These are phyloP conservation scores for Lactarius hatsudake DNA, from an alignment of 768 basidiomycete genomes.

Conservation along the genomic window DNA sequence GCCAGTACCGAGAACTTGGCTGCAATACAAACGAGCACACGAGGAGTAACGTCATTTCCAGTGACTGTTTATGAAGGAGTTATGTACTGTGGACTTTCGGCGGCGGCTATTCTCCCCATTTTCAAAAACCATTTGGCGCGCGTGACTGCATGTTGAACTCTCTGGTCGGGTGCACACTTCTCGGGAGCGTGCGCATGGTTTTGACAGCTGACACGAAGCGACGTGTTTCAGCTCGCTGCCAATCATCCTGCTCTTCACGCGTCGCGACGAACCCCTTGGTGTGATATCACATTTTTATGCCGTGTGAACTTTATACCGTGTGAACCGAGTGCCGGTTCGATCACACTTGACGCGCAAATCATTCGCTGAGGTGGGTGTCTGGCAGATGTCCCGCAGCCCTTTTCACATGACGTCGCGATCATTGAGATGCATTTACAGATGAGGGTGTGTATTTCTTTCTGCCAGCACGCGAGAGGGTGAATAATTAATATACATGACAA, in stretches of 20 bases:
- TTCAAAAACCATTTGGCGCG: neutral
- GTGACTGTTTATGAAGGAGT: neutral
- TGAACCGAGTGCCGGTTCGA: neutral
- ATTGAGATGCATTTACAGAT: conserved; percentile 10
- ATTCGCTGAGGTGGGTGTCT: neutral
- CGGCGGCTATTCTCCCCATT: neutral
- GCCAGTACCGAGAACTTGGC: conserved; percentile 7
- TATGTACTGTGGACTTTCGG: neutral
- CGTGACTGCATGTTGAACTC: neutral
- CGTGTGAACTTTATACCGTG: neutral
- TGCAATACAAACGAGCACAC: conserved; percentile 1
- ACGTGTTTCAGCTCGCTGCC: conserved; percentile 11
- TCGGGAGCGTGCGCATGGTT: neutral
- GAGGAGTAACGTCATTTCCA: conserved; percentile 5
- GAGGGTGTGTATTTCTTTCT: conserved; percentile 15
- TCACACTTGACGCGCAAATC: neutral
- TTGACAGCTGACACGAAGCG: conserved; percentile 18
- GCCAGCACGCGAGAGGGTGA: conserved; percentile 14
- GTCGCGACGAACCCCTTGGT: neutral
- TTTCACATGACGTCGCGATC: conserved; percentile 16
- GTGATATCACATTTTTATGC: conserved; percentile 6
- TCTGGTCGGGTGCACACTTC: neutral
- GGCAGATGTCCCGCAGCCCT: neutral
- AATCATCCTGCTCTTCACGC: conserved; percentile 3
- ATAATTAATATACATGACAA: conserved; percentile 27